Evolutionary conservation across 257 asterid genomes (phyloP).

Genomic region (Solanum rostratum): DNA sequence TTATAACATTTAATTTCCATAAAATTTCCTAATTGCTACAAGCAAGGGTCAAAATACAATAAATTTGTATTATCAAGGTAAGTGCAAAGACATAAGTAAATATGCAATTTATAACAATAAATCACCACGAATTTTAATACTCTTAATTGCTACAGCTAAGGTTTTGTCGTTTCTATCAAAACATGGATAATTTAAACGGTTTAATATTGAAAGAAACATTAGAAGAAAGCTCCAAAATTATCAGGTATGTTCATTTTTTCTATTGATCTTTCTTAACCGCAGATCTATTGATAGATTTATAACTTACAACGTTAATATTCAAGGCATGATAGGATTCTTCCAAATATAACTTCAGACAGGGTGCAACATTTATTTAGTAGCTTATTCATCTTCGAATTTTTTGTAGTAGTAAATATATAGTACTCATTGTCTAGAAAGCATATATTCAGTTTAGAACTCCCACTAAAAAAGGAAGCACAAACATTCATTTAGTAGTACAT

Average conservation of each 20-base stretch:
- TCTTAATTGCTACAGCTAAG: neutral
- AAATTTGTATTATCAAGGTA: neutral
- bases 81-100: neutral
- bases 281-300: no score
- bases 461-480: neutral
- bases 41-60: neutral
- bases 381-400: neutral
- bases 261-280: neutral
- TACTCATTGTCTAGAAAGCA: neutral
- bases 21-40: neutral
- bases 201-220: no score
- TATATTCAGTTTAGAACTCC: neutral
- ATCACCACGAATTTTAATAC: neutral
- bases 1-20: neutral
- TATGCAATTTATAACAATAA: neutral
- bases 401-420: no score
- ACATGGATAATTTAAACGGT: neutral
- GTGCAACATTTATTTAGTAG: neutral
- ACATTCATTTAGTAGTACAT: neutral
- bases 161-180: neutral
- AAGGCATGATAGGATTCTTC: neutral
- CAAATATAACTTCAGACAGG: neutral
- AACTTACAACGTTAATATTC: neutral
- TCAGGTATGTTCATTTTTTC: neutral
- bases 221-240: neutral